Evolutionary conservation across 495 filamentous ascomycete genomes (phyloP).

Genomic region (Glonium stellatum): DNA sequence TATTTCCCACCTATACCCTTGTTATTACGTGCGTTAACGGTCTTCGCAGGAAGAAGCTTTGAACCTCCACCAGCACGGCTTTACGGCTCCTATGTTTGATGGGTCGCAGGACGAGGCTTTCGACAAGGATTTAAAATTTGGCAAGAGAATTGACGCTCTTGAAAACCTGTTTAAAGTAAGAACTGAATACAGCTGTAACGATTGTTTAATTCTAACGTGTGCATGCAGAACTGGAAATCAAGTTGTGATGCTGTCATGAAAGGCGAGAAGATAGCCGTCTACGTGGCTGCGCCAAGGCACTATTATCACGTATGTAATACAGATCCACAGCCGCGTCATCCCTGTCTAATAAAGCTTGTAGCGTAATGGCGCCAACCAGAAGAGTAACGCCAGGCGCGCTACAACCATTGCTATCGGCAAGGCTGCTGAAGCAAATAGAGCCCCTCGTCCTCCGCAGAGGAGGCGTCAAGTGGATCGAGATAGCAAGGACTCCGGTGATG

Average conservation of each 20-base stretch:
- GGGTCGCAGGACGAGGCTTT: neutral
- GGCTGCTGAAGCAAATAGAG: neutral
- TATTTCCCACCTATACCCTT: no score
- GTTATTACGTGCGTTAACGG: neutral
- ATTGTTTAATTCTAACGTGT: neutral
- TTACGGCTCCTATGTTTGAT: neutral
- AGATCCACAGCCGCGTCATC: no score
- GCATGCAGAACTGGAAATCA: neutral
- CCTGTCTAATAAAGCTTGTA: no score
- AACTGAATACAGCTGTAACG: neutral
- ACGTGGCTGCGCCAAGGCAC: no score
- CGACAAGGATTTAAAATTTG: neutral
- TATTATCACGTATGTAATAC: no score
- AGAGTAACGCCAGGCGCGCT: neutral
- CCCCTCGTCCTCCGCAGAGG: no score
- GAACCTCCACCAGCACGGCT: neutral
- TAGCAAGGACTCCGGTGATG: neutral
- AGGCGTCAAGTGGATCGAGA: neutral
- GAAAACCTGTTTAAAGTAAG: neutral
- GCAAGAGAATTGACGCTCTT: neutral
- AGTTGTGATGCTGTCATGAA: neutral
- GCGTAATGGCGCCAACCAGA: neutral
- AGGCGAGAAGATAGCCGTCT: neutral
- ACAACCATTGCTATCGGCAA: neutral
- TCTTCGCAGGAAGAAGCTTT: neutral